Percentiles rank a stretch among this genome's conserved stretches.
Evolutionary conservation across 2,329 filamentous ascomycete species (phyloP).

Genomic region (Uncinocarpus reesii): DNA sequence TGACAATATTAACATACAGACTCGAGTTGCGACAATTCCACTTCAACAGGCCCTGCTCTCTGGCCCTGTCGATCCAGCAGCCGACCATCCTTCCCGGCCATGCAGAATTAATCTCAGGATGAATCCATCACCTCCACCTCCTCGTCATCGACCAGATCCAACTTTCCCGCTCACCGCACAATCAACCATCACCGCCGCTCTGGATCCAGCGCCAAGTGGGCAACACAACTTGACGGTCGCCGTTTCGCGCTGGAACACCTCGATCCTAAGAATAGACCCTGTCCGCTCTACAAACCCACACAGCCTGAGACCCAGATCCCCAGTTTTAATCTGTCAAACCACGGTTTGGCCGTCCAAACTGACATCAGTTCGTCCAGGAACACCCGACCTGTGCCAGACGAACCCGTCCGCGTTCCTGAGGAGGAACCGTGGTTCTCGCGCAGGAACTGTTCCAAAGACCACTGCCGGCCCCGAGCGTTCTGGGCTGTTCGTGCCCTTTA

Average conservation of each 20-base stretch:
- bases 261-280: background rate
- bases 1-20: too few relatives aligned
- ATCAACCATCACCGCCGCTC: too few relatives aligned
- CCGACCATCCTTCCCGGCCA: too few relatives aligned
- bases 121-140: too few relatives aligned
- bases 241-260: background rate
- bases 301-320: background rate
- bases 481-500: background rate
- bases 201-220: too few relatives aligned
- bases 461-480: background rate
- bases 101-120: too few relatives aligned
- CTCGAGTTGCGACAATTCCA: too few relatives aligned
- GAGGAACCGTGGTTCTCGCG: background rate
- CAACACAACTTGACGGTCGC: too few relatives aligned
- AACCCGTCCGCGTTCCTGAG: background rate
- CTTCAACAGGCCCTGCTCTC: too few relatives aligned
- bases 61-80: conserved; percentile 1
- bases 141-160: too few relatives aligned
- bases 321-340: background rate
- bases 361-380: background rate
- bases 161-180: too few relatives aligned
- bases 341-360: background rate
- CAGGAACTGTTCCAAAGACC: background rate
- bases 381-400: too few relatives aligned
- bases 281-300: background rate